phyloP scores from a whole-genome alignment of 139 green algal species.

The Haematococcus lacustris region DNA sequence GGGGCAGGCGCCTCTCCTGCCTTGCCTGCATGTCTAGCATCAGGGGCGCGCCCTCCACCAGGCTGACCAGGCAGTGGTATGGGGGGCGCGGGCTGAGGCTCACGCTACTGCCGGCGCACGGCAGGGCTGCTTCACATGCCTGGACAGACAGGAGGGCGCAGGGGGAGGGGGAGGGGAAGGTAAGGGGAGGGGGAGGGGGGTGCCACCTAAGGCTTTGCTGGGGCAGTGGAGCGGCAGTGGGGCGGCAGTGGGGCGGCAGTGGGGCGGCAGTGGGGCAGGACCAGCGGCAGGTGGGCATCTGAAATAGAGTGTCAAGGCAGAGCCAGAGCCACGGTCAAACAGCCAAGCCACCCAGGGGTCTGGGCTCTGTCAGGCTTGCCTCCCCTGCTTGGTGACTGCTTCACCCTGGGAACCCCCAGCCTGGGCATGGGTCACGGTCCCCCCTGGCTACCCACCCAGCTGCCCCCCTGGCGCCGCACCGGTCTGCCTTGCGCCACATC shows the following conservation, averaged over 20 bases:
- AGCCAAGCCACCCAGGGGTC: no score
- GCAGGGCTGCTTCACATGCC: constrained; percentile 1
- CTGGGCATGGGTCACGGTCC: no score
- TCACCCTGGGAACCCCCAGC: no score
- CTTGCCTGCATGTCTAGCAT: constrained; percentile 35
- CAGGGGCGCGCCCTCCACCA: constrained; percentile 35
- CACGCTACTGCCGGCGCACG: constrained; percentile 10
- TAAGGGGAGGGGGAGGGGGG: not conserved
- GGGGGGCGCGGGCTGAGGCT: constrained; percentile 19
- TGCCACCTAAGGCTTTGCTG: not conserved
- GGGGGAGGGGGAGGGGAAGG: not conserved
- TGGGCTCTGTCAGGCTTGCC: no score
- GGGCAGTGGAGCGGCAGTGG: not conserved
- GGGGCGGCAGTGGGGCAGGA: no score
- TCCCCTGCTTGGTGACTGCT: no score
- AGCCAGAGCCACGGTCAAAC: no score
- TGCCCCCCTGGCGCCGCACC: no score
- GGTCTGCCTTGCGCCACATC: constrained; percentile 42
- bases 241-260: no score
- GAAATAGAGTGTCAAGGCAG: no score
- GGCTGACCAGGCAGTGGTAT: constrained; percentile 27
- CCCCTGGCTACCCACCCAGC: no score
- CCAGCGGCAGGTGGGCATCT: no score
- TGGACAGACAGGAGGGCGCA: not conserved
- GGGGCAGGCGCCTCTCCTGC: constrained; percentile 8